phyloP scores from a whole-genome alignment of 176 grass and related monocot genomes.

The Themeda triandra region DNA sequence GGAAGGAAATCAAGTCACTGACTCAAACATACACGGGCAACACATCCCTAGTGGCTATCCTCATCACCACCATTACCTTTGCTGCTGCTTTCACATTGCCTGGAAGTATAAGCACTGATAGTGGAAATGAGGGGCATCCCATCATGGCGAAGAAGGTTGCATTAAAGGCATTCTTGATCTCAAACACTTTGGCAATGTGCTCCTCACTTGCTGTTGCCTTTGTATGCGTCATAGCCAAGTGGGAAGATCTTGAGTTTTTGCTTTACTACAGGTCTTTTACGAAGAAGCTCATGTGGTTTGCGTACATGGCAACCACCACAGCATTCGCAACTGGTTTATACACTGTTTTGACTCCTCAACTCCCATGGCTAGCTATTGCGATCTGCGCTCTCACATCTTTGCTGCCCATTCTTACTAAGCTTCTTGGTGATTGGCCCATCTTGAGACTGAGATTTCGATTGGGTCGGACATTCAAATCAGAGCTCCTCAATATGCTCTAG shows the following conservation, averaged over 20 bases:
- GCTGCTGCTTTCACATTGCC: background rate
- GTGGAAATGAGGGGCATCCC: constrained; percentile 3
- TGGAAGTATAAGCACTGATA: background rate
- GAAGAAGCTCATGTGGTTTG: too few species aligned
- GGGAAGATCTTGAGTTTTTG: constrained; percentile 36
- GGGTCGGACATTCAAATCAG: background rate
- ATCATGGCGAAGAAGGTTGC: constrained; percentile 1
- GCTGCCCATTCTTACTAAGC: background rate
- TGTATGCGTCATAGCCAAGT: constrained; percentile 18
- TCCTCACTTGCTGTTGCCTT: constrained; percentile 27
- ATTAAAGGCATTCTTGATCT: constrained; percentile 16
- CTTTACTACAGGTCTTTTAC: constrained; percentile 16
- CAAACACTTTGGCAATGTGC: constrained; percentile 7
- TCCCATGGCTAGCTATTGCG: background rate
- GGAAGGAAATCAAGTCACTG: constrained; percentile 13
- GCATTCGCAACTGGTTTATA: too few species aligned
- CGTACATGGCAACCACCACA: too few species aligned
- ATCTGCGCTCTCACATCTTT: background rate
- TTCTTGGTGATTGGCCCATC: constrained; percentile 15
- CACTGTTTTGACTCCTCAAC: too few species aligned
- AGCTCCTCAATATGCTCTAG: background rate
- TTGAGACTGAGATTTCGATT: background rate
- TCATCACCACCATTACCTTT: background rate
- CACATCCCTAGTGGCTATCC: constrained; percentile 34
- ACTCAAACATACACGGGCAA: constrained; percentile 22